These are phyloP conservation scores for Alternaria rosae DNA, from an alignment of 2,329 filamentous ascomycete genomes.

Conservation along the genomic window DNA sequence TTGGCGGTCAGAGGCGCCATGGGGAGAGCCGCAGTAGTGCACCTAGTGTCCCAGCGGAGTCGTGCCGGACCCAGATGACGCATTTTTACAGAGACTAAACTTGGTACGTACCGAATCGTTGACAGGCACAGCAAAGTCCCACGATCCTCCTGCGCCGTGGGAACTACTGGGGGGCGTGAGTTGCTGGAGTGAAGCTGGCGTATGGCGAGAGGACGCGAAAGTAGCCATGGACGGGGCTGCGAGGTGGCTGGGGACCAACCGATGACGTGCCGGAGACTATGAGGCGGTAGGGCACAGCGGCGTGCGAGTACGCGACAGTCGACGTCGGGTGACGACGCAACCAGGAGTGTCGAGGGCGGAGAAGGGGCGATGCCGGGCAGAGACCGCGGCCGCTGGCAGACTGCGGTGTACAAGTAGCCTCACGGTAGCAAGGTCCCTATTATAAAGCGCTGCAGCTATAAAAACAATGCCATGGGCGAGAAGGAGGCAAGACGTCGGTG, in stretches of 20 bases:
- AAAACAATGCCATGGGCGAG: slow-evolving; percentile 20
- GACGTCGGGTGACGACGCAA: slow-evolving; percentile 7
- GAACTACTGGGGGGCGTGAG: slow-evolving; percentile 52
- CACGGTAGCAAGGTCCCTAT: slow-evolving; percentile 12
- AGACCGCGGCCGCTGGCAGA: slow-evolving; percentile 8
- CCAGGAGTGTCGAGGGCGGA: not conserved
- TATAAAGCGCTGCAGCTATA: slow-evolving; percentile 18
- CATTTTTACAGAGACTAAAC: slow-evolving; percentile 5
- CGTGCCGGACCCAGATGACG: slow-evolving; percentile 20
- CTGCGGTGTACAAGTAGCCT: slow-evolving; percentile 9
- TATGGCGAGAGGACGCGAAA: slow-evolving; percentile 41
- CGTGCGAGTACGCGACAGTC: slow-evolving; percentile 15
- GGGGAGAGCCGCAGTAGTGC: slow-evolving; percentile 33
- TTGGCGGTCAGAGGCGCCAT: slow-evolving; percentile 33
- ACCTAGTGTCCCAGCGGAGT: slow-evolving; percentile 12
- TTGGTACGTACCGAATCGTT: slow-evolving; percentile 44
- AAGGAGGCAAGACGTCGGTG: slow-evolving; percentile 21
- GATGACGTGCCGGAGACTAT: slow-evolving; percentile 16
- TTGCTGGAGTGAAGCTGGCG: slow-evolving; percentile 40
- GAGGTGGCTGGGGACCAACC: slow-evolving; percentile 8
- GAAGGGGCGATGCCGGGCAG: slow-evolving; percentile 14
- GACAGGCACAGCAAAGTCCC: slow-evolving; percentile 51
- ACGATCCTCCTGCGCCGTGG: slow-evolving; percentile 47
- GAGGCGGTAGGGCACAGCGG: not conserved
- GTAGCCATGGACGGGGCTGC: slow-evolving; percentile 41